These are phyloP conservation scores for Nigrospora sphaerica DNA, from an alignment of 2,329 filamentous ascomycete genomes.

Conservation along the genomic window DNA sequence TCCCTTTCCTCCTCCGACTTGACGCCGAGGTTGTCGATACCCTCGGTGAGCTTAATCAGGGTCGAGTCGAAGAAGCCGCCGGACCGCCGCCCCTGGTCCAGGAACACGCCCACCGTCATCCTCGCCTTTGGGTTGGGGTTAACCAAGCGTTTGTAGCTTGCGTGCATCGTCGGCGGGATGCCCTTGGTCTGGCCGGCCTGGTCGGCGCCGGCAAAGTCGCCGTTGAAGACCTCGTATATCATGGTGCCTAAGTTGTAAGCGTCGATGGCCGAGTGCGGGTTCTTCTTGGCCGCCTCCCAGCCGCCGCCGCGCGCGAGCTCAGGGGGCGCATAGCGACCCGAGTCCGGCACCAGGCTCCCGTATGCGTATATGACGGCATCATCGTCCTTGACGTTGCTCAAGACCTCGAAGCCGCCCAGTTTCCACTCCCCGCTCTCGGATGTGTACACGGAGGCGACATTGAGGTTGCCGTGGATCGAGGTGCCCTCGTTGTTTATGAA, in stretches of 20 bases:
- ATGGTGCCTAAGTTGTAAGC: slow-evolving; percentile 80
- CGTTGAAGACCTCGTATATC: slow-evolving; percentile 89
- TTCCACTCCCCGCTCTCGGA: slow-evolving; percentile 98
- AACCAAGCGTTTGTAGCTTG: slow-evolving; percentile 82
- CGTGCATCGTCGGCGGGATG: slow-evolving; percentile 81
- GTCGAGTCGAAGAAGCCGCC: slow-evolving; percentile 91
- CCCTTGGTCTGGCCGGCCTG: slow-evolving; percentile 81
- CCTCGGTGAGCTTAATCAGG: slow-evolving; percentile 85
- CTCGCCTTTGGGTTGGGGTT: slow-evolving; percentile 86
- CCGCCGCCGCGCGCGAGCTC: slow-evolving; percentile 82
- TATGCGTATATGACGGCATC: slow-evolving; percentile 92
- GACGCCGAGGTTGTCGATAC: slow-evolving; percentile 85
- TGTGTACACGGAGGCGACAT: slow-evolving; percentile 82
- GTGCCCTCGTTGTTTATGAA: slow-evolving; percentile 93
- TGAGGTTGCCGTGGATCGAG: slow-evolving; percentile 83
- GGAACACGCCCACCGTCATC: slow-evolving; percentile 74
- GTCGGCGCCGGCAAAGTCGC: slow-evolving; percentile 66
- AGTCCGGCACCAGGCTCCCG: slow-evolving; percentile 80
- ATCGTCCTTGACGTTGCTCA: slow-evolving; percentile 94
- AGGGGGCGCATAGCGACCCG: slow-evolving; percentile 75
- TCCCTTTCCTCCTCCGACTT: slow-evolving; percentile 82
- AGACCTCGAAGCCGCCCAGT: slow-evolving; percentile 82
- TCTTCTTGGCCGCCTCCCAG: slow-evolving; percentile 87
- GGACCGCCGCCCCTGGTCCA: slow-evolving; percentile 77
- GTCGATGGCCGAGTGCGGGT: slow-evolving; percentile 75